Evolutionary conservation across 441 rosid species (phyloP).

Genomic region (Gossypium schwendimanii): DNA sequence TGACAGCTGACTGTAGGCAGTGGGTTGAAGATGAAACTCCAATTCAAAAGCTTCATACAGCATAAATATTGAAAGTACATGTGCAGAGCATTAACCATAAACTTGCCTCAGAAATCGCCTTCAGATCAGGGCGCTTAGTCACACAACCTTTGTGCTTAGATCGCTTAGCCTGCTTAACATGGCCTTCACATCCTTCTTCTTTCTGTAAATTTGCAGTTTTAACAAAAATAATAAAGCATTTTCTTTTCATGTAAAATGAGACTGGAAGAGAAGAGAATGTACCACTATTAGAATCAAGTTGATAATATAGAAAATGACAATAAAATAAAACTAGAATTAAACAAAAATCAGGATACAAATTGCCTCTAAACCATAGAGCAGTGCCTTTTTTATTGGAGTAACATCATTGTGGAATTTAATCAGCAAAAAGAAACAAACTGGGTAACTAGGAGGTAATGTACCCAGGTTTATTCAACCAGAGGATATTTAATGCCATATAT

Average conservation of each 20-base stretch:
- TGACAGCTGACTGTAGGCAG: background rate
- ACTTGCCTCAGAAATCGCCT: constrained; percentile 19
- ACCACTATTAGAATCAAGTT: background rate
- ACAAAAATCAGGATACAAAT: background rate
- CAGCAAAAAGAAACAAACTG: background rate
- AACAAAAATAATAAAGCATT: background rate
- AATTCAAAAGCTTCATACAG: background rate
- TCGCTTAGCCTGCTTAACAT: background rate
- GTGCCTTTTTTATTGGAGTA: background rate
- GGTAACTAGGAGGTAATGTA: background rate
- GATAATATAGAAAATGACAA: background rate
- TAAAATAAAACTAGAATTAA: background rate
- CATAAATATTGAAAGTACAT: background rate
- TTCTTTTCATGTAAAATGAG: background rate
- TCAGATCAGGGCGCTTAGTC: constrained; percentile 12
- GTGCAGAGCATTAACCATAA: constrained; percentile 2
- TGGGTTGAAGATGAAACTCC: background rate
- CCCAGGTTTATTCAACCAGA: background rate
- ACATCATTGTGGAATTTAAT: background rate
- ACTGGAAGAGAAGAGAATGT: background rate
- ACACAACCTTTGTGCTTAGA: background rate
- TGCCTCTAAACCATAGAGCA: background rate
- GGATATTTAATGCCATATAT: background rate
- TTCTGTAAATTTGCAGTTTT: constrained; percentile 5
- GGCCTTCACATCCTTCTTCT: background rate